Base-by-base conservation (phyloP, 306 rosid genomes). In the Begonia fuchsioides region DNA sequence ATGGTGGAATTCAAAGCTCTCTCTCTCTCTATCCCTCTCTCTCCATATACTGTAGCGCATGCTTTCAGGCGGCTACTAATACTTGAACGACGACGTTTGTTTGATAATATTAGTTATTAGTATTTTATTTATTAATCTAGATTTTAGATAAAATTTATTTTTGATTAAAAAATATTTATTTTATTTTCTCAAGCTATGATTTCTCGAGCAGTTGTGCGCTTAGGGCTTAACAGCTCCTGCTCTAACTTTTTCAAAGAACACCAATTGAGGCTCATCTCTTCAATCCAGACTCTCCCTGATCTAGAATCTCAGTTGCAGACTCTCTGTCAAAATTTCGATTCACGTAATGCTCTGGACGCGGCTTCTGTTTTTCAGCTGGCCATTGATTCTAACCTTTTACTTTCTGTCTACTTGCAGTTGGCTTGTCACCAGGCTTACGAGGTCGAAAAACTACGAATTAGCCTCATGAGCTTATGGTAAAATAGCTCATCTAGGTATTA, bases 361-460 rank as follows among this genome's bases (percentile, higher is more conserved):
- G 50, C 81, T 68, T 76, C 84, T 4, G 67, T 66, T 20, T 88
- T 88, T 54, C 52, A 70, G 49, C 60, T 47, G 3, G 53, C 78
- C 44, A 20, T 78, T n/a, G 76, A 67, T 38, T 66, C 86, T 10
- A 43, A 55, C 56, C 56, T 59, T 13, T 32, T 49, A 9, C 90
- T 76, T 20, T 68, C 84, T 13, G 63, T 49, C 57, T 17, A 13
- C 69, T 38, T 78, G 82, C 68, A 74, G 62, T 61, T 60, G 65
- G 39, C 83, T 88, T n/a, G 60, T 90, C 3, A 62, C 66, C 32
- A 52, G 60, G 50, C 78, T 90, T 11, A 61, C 74, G 1, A 71
- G 59, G 70, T 73, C 80, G 0, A 72, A 68, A 38, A 68, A 53
- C 13, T 53, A 78, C 49, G 71, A 73, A 16, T 50, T 59, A 17